Evolutionary conservation across 768 basidiomycete species (phyloP).

Genomic region (Termitomyces sp.): DNA sequence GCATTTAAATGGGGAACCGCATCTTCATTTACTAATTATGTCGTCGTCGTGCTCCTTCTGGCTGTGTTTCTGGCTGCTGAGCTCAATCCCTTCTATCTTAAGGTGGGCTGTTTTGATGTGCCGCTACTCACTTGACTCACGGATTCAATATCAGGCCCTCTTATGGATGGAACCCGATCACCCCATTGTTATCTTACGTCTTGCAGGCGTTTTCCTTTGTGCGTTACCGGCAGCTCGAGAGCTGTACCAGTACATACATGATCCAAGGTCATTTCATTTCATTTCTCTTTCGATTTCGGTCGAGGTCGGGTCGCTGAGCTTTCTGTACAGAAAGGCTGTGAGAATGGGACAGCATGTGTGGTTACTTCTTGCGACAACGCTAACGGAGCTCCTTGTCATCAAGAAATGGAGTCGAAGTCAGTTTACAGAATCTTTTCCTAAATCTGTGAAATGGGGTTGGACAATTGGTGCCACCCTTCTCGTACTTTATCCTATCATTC

Average conservation of each 20-base stretch:
- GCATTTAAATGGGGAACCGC: constrained; percentile 87
- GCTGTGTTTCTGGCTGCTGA: constrained; percentile 82
- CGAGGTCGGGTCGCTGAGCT: not conserved
- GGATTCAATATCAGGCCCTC: constrained; percentile 34
- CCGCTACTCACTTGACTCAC: constrained; percentile 3
- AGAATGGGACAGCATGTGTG: constrained; percentile 90
- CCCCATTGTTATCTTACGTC: constrained; percentile 71
- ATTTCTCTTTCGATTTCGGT: not conserved
- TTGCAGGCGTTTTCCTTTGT: constrained; percentile 79
- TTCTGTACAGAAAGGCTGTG: constrained; percentile 58
- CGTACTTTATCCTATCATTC: constrained; percentile 63
- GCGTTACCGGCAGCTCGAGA: constrained; percentile 86
- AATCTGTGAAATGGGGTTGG: constrained; percentile 65
- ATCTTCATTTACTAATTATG: constrained; percentile 67
- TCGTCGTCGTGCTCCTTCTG: constrained; percentile 71
- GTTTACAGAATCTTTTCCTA: constrained; percentile 63
- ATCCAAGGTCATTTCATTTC: constrained; percentile 55
- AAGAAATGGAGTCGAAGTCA: constrained; percentile 78
- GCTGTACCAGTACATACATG: constrained; percentile 78
- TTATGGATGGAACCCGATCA: constrained; percentile 93
- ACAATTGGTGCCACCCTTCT: constrained; percentile 53
- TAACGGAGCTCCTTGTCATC: constrained; percentile 79
- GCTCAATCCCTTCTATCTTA: constrained; percentile 85
- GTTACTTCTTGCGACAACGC: constrained; percentile 81
- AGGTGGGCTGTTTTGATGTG: constrained; percentile 40